Evolutionary conservation across 306 rosid species (phyloP).

Genomic region (Quercus robur): DNA sequence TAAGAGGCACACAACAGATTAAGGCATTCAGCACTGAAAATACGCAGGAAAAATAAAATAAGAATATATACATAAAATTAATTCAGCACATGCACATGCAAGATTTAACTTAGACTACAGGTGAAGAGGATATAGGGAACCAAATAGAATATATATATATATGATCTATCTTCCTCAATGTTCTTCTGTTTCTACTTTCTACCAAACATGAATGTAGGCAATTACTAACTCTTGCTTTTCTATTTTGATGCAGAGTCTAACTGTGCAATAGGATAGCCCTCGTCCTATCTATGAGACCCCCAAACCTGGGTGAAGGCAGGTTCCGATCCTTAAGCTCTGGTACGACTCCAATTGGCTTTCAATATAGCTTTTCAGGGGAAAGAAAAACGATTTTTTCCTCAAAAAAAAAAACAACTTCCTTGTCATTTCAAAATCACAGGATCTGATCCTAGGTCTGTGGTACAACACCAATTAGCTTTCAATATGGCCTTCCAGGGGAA

Average conservation of each 20-base stretch:
- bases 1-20: conserved; percentile 10
- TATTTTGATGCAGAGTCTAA: not conserved
- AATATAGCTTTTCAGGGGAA: not conserved
- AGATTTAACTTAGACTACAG: not conserved
- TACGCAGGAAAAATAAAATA: conserved; percentile 10
- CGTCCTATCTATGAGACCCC: too few relatives aligned
- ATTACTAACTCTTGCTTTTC: not conserved
- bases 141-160: not conserved
- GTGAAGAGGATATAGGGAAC: not conserved
- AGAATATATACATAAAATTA: conserved; percentile 3
- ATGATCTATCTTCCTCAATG: not conserved
- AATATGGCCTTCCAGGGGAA: not conserved
- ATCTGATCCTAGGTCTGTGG: not conserved
- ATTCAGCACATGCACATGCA: not conserved
- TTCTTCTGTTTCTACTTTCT: not conserved
- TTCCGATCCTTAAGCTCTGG: not conserved
- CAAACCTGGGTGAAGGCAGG: not conserved
- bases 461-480: not conserved
- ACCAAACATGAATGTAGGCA: not conserved
- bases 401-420: not conserved
- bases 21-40: not conserved
- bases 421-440: not conserved
- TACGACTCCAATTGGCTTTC: not conserved
- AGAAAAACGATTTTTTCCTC: not conserved
- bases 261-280: not conserved